Base-by-base conservation (phyloP, 1,139 yeast species). In the Yamadazyma blattariae region DNA sequence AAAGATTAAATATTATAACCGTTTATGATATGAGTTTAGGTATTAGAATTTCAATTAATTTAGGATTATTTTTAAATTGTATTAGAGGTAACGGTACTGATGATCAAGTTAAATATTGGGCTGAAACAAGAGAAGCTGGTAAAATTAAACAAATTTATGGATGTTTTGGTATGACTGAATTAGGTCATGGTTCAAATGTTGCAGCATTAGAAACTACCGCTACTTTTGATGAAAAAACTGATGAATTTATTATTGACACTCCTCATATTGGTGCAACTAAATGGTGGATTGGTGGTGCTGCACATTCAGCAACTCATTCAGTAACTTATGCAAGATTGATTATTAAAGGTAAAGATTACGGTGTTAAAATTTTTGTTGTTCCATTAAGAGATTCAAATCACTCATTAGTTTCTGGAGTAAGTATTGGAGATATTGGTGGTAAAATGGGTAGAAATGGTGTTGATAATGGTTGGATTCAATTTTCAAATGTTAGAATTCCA, bases 81-180 rank as follows among this genome's bases (percentile, higher is more conserved):
- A 62, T 84, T 41, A 77, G 74, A 47, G 90, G 92, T 35, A 79
- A 82, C 42, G 94, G 92, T 45, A 80, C 92, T 35, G 39, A 46
- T 20, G 64, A 59, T 25, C 74, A 68, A 50, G 57, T 61, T 42
- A 50, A 57, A 33, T 68, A 59, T 56, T 68, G 74, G 74, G 56
- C 65, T 39, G 50, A 58, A 45, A 49, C 45, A 37, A 67, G 64
- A 50, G 71, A 64, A 47, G 56, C 71, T 29, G 59, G 54, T 7
- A 52, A 53, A 36, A 41, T 67, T 29, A 66, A 62, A 51, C 63
- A 62, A 42, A 52, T 68, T 25, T 68, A 64, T 46, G 74, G 75
- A 36, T 69, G 74, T 55, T 69, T 69, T 46, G 75, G 67, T 36
- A 69, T 69, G 75, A 69, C 74, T 33, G 75, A 69, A 50, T 57